A percentile compares a stretch with the other conserved stretches of the same genome.
Evolutionary conservation across 106 monocot genomes (phyloP).

Genomic region (Dendrobium huoshanense): DNA sequence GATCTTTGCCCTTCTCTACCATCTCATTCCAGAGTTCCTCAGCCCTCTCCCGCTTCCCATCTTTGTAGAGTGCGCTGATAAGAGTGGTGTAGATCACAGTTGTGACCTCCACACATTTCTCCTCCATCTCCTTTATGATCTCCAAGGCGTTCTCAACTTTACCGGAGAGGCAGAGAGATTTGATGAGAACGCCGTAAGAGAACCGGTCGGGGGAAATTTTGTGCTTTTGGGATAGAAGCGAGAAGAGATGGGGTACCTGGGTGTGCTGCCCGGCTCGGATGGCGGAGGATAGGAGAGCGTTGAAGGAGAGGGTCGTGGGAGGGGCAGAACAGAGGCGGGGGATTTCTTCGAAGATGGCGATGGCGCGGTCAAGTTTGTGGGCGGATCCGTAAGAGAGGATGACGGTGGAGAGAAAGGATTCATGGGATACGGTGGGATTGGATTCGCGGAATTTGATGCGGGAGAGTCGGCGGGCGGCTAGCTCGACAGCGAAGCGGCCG

Average conservation of each 20-base stretch:
- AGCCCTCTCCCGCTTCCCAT: constrained; percentile 37
- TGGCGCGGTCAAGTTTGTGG: constrained; percentile 39
- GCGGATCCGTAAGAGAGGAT: constrained; percentile 50
- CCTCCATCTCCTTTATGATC: constrained; percentile 31
- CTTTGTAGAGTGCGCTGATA: constrained; percentile 39
- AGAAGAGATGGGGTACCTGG: constrained; percentile 45
- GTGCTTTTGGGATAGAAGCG: constrained; percentile 30
- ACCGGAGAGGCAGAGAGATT: constrained; percentile 21
- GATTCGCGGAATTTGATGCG: constrained; percentile 18
- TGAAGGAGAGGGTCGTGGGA: constrained; percentile 41
- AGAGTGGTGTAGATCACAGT: constrained; percentile 34
- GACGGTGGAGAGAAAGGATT: constrained; percentile 37
- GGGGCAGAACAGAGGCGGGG: constrained; percentile 16
- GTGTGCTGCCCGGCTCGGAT: constrained; percentile 16
- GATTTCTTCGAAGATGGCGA: constrained; percentile 34
- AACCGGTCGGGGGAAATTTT: constrained; percentile 33
- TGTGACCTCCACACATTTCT: constrained; percentile 17
- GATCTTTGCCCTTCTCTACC: constrained; percentile 40
- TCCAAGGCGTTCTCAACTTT: constrained; percentile 18
- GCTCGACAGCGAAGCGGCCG: constrained; percentile 31
- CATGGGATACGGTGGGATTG: constrained; percentile 11
- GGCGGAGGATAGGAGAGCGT: constrained; percentile 66
- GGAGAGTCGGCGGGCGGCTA: constrained; percentile 44
- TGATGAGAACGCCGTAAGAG: constrained; percentile 41
- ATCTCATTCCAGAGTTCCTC: constrained; percentile 66